These are phyloP conservation scores for Spizellomyces punctatus DNA, from an alignment of 192 early-diverging fungal species.

Conservation along the genomic window DNA sequence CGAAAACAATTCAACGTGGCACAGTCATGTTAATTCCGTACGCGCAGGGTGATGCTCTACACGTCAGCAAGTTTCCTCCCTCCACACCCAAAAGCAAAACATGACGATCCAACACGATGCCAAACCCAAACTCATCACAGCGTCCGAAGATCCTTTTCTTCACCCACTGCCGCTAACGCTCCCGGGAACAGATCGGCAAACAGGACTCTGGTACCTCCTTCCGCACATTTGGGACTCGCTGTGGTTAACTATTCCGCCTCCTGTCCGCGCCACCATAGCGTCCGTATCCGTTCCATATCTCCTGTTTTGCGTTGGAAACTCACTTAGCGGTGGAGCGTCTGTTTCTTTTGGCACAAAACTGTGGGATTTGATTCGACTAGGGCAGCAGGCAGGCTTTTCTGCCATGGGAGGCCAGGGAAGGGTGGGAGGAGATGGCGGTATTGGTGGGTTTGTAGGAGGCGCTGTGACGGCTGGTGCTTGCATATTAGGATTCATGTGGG, in stretches of 20 bases:
- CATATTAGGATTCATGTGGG: constrained; percentile 11
- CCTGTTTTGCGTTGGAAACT: constrained; percentile 15
- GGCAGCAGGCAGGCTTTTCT: constrained; percentile 11
- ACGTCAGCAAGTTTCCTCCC: neutral
- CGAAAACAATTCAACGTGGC: neutral
- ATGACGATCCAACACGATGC: neutral
- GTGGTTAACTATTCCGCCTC: constrained; percentile 18
- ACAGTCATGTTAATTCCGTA: neutral
- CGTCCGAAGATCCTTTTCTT: neutral
- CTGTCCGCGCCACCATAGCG: constrained; percentile 17
- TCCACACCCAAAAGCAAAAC: neutral
- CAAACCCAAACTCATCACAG: neutral
- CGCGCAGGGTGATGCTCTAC: neutral
- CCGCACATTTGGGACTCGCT: constrained; percentile 33
- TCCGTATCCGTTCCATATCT: constrained; percentile 22
- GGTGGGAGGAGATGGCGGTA: neutral
- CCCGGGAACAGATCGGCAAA: constrained; percentile 9
- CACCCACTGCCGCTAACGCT: neutral
- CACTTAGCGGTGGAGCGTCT: neutral
- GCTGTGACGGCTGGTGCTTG: neutral
- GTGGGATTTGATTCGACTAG: neutral
- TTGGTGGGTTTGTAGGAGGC: constrained; percentile 15
- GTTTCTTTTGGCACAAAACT: neutral
- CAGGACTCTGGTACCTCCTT: constrained; percentile 31
- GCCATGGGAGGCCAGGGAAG: neutral